phyloP scores from a whole-genome alignment of 257 asterid species.

The Forsythia suspensa region DNA sequence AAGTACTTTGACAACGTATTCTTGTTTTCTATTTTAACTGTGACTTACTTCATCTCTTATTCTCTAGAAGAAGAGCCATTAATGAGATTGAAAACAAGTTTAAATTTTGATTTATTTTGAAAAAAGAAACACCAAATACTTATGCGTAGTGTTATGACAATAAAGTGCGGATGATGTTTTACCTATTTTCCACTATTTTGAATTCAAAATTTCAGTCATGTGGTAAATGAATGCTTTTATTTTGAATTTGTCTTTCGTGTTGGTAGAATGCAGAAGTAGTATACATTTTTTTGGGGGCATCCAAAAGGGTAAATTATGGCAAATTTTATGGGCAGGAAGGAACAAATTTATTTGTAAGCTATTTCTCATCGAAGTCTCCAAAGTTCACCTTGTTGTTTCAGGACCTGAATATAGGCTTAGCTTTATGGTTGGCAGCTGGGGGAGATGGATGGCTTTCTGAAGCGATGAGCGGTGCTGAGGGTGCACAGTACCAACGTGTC shows the following conservation, averaged over 20 bases:
- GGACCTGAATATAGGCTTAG: conserved; percentile 96
- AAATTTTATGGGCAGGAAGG: not conserved
- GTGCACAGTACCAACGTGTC: conserved; percentile 29
- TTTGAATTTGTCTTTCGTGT: not conserved
- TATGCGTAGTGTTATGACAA: not conserved
- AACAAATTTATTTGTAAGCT: not conserved
- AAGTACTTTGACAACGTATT: not conserved
- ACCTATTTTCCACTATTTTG: not conserved
- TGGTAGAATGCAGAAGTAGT: not conserved
- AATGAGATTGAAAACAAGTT: not conserved
- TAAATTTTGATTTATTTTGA: not conserved
- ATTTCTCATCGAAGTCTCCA: not conserved
- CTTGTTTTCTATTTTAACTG: not conserved
- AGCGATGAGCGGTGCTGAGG: conserved; percentile 21
- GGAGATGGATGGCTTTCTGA: conserved; percentile 83
- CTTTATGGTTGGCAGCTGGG: conserved; percentile 91
- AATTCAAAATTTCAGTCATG: not conserved
- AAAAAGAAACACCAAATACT: not conserved
- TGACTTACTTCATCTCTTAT: not conserved
- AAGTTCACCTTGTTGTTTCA: conserved; percentile 29
- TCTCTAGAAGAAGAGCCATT: not conserved
- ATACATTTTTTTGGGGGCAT: not conserved
- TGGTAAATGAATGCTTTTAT: not conserved
- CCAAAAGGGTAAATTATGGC: not conserved
- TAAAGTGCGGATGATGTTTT: not conserved